Evolutionary conservation across 805 yeast genomes (phyloP).

Genomic region (Saccharomycopsis fermentans): DNA sequence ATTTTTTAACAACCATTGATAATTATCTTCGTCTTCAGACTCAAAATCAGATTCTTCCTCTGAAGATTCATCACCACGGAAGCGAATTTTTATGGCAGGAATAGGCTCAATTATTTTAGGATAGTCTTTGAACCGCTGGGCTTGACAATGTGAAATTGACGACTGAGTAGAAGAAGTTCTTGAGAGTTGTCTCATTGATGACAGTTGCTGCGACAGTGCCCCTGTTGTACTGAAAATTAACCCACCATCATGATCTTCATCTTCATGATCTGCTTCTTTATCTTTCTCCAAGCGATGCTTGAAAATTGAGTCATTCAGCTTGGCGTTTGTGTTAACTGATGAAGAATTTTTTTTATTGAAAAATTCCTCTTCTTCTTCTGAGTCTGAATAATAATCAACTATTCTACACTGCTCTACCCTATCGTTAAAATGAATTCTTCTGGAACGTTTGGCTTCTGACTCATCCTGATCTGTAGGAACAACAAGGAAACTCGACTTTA

Average conservation of each 20-base stretch:
- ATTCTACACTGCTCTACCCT: conserved; percentile 93
- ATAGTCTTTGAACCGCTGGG: conserved; percentile 19
- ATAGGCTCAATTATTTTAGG: conserved; percentile 57
- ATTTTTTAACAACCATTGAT: conserved; percentile 8
- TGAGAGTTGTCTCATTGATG: conserved; percentile 6
- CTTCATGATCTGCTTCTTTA: conserved; percentile 19
- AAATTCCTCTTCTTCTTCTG: conserved; percentile 25
- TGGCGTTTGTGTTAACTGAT: conserved; percentile 10
- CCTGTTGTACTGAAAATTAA: conserved; percentile 34
- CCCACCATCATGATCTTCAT: conserved; percentile 48
- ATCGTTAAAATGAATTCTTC: conserved; percentile 88
- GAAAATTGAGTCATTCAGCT: conserved; percentile 23
- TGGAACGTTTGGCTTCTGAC: conserved; percentile 21
- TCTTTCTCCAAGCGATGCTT: conserved; percentile 20
- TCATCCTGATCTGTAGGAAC: conserved; percentile 7
- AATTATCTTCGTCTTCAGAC: conserved; percentile 14
- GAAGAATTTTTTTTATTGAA: conserved; percentile 26
- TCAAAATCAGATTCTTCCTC: conserved; percentile 24
- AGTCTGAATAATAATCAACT: conserved; percentile 32
- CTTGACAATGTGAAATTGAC: conserved; percentile 13
- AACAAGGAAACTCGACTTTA: conserved; percentile 16
- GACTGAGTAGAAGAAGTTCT: conserved; percentile 7
- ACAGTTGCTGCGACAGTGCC: background rate
- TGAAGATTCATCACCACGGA: conserved; percentile 48
- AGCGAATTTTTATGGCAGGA: conserved; percentile 80